phyloP scores from a whole-genome alignment of 106 monocot genomes.

The Dendrobium catenatum region DNA sequence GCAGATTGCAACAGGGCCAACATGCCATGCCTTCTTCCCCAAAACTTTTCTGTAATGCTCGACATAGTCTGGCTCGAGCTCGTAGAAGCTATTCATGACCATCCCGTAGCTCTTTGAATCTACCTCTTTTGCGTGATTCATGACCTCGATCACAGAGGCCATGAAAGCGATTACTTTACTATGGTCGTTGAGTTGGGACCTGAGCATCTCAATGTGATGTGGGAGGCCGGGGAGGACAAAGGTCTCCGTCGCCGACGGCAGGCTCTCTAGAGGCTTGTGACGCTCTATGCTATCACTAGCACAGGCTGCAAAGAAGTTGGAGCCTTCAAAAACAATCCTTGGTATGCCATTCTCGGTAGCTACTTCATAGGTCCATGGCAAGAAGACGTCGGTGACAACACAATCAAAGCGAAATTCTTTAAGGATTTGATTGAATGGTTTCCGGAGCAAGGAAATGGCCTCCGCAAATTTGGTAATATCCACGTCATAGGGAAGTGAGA shows the following conservation, averaged over 20 bases:
- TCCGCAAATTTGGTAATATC: background rate
- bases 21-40: constrained; percentile 2
- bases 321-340: background rate
- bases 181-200: background rate
- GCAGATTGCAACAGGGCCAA: background rate
- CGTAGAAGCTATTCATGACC: constrained; percentile 16
- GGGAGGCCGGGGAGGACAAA: constrained; percentile 8
- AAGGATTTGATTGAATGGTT: background rate
- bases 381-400: background rate
- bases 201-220: constrained; percentile 1
- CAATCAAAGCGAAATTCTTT: background rate
- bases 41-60: background rate
- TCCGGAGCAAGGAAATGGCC: background rate
- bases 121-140: background rate
- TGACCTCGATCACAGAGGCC: background rate
- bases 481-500: background rate
- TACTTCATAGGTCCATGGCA: too few species aligned
- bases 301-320: background rate
- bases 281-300: background rate
- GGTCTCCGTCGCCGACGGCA: background rate
- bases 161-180: background rate
- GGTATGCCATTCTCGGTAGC: too few species aligned
- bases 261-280: background rate
- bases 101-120: background rate
- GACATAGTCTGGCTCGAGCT: constrained; percentile 9